Base-by-base conservation (phyloP, 176 grass and related monocot species). In the Avena sativa region DNA sequence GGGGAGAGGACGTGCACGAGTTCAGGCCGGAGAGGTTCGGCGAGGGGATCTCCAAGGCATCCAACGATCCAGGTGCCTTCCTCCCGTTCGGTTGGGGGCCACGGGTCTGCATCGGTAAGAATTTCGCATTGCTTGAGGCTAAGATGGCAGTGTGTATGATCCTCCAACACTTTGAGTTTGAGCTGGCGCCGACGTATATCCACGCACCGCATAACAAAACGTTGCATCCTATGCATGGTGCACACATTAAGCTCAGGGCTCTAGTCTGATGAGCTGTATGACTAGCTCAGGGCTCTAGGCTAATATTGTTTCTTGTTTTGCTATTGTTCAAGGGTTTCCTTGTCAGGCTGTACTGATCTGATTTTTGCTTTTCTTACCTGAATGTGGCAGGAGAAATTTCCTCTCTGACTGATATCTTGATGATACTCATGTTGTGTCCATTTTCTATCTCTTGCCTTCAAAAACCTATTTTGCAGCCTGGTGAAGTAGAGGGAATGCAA, bases 31-130 rank as follows among this genome's bases (percentile, higher is more conserved):
- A 74, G 47, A 23, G 71, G 2, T 74, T 74, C 9, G 6, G 46
- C 2, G n/a, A 74, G 12, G 71, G 71, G 1, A 50, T 74, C 0
- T 48, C 71, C 6, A 74, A 50, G 12, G 71, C 71, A 9, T 25
- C 71, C 6, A 50, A 8, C 12, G n/a, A 74, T 15, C 71, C n/a
- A 4, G 9, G n/a, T 26, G 46, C 21, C 20, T 74, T 74, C 46
- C 12, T 74, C 46, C 71, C 71, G 8, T 74, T 74, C 7, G 71
- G 71, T 50, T 49, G 71, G 71, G 71, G 71, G 21, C 71, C 71
- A 25, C n/a, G 44, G 12, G 50, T 26, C 2, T 74, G 71, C 71
- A 74, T 74, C 1, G 71, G 71, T 8, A 44, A 74, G 46, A 74
- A 74, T 15, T 74, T 74, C 1, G n/a, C 71, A 0, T 0, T 74